Conservation (phyloP, 129 eudicot species). For the Solidago caesia region DNA sequence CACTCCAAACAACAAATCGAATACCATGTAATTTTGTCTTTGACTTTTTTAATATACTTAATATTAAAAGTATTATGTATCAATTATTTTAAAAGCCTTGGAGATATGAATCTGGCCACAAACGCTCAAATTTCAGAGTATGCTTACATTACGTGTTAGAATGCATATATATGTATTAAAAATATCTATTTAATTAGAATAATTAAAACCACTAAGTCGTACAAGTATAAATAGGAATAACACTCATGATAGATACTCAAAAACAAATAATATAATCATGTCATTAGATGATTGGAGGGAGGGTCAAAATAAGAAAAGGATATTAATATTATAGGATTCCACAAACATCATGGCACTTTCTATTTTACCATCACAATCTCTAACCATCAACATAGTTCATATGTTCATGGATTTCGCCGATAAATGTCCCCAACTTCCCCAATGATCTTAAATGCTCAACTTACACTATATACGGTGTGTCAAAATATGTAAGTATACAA, state of each 20-base stretch:
- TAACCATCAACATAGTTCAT: not conserved
- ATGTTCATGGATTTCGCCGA: slow-evolving; percentile 6
- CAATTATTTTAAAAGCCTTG: too few relatives aligned
- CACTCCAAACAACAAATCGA: too few relatives aligned
- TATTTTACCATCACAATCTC: not conserved
- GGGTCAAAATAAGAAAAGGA: not conserved
- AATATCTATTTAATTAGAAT: not conserved
- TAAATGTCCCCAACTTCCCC: not conserved
- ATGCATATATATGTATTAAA: not conserved
- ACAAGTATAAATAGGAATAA: not conserved
- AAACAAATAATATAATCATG: not conserved
- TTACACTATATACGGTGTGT: not conserved
- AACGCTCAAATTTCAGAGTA: not conserved
- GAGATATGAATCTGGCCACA: not conserved
- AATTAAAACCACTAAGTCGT: not conserved
- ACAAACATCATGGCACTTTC: not conserved
- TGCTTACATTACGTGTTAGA: not conserved
- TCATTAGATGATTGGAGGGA: slow-evolving; percentile 6
- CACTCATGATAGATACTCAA: not conserved
- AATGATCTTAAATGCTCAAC: not conserved
- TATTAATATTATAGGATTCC: slow-evolving; percentile 7
- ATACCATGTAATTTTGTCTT: too few relatives aligned
- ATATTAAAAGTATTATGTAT: too few relatives aligned
- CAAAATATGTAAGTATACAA: not conserved
- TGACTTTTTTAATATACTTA: too few relatives aligned